Base-by-base conservation (phyloP, 2,329 filamentous ascomycete species). In the Macroventuria anomochaeta region DNA sequence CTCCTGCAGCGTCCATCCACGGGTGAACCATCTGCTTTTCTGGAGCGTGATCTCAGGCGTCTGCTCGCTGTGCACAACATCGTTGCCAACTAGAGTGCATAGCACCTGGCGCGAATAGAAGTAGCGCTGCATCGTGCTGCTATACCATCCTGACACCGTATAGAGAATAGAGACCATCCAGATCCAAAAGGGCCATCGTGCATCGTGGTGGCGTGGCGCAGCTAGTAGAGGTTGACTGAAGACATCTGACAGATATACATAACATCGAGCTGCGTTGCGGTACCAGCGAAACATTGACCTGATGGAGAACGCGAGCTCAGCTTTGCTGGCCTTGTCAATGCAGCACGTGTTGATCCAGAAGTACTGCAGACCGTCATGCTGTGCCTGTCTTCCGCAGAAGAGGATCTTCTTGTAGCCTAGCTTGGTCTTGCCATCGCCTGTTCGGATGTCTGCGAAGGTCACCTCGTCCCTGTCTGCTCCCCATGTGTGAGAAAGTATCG, bases 161-260 rank as follows among this genome's bases (percentile, higher is more conserved):
- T n/a, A n/a, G n/a, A n/a, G n/a, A n/a, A n/a, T n/a, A n/a, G n/a
- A 31, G 18, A 42, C 23, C 4, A 33, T 46, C 43, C 43, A 46
- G 11, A 32, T 33, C 2, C 43, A 33, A 12, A 21, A 31, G 13
- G 38, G 43, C 47, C 47, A 43, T 50, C 28, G n/a, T n/a, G n/a
- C n/a, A n/a, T n/a, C n/a, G n/a, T n/a, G n/a, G n/a, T n/a, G n/a
- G n/a, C n/a, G n/a, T n/a, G n/a, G n/a, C n/a, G n/a, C n/a, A n/a
- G n/a, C n/a, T n/a, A n/a, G n/a, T n/a, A n/a, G n/a, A n/a, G n/a
- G n/a, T n/a, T n/a, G n/a, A n/a, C 17, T 31, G 43, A 36, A 32
- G 5, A 53, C 50, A 37, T 53, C 50, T 7, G 50, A 17, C 6
- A 52, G 26, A 20, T 46, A 52, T 2, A 40, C 48, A 40, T 52